A percentile compares a stretch with the other conserved stretches of the same genome.
phyloP scores from a whole-genome alignment of 1,284 basidiomycete species.

The Mrakiaceae sp. region DNA sequence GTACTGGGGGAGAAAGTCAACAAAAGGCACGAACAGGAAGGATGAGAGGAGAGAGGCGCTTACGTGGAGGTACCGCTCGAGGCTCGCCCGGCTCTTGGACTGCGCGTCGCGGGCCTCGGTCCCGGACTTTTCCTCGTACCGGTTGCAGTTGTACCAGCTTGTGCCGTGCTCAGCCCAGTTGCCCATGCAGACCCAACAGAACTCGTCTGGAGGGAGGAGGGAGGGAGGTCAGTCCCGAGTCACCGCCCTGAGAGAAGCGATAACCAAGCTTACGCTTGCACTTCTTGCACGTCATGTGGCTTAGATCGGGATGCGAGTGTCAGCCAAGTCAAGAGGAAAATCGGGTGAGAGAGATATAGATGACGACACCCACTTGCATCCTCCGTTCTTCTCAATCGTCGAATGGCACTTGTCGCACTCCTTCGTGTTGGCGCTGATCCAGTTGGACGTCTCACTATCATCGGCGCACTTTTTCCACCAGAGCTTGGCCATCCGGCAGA shows the following conservation, averaged over 20 bases:
- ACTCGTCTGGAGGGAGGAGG: slow-evolving; percentile 36
- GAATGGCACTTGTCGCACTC: slow-evolving; percentile 91
- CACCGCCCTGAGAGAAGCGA: slow-evolving; percentile 44
- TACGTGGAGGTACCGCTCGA: slow-evolving; percentile 94
- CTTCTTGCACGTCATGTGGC: slow-evolving; percentile 99
- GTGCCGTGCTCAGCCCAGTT: slow-evolving; percentile 98
- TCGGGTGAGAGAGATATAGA: not conserved
- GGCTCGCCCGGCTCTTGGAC: slow-evolving; percentile 69
- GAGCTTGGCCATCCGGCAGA: slow-evolving; percentile 77
- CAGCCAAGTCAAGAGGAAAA: not conserved
- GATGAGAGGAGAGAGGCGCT: slow-evolving; percentile 30
- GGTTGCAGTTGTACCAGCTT: slow-evolving; percentile 95
- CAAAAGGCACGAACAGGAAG: not conserved
- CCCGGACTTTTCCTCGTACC: slow-evolving; percentile 87
- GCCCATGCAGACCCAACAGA: slow-evolving; percentile 57
- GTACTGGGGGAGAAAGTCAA: slow-evolving; percentile 46
- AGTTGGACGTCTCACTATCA: slow-evolving; percentile 96
- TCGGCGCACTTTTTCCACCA: slow-evolving; percentile 98
- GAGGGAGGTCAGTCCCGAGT: slow-evolving; percentile 26
- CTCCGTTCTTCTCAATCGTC: slow-evolving; percentile 99
- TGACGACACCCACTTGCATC: slow-evolving; percentile 74
- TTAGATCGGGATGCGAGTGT: slow-evolving; percentile 27
- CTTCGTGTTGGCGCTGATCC: slow-evolving; percentile 99
- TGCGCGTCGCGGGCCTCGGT: slow-evolving; percentile 81
- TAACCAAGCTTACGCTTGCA: slow-evolving; percentile 62